Conservation (phyloP, 257 asterid species). For the Scutellaria galericulata region DNA sequence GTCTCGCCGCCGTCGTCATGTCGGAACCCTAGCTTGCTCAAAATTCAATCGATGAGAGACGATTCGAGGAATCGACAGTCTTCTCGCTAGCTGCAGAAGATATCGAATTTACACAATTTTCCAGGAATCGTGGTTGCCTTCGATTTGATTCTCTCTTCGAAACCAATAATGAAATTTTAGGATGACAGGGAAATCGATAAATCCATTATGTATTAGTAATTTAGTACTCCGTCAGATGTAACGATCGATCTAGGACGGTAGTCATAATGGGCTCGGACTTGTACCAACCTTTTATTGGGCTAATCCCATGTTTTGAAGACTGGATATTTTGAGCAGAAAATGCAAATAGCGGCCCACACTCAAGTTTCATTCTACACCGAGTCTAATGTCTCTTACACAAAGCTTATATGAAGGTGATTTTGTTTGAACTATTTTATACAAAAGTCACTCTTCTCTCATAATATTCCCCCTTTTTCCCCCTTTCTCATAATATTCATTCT, state of each 20-base stretch:
- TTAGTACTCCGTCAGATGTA: not conserved
- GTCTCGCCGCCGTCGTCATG: constrained; percentile 97
- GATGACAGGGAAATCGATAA: not conserved
- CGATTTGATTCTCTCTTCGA: constrained; percentile 11
- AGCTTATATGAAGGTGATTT: too few relatives aligned
- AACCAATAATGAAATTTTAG: not conserved
- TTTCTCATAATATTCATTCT: too few relatives aligned
- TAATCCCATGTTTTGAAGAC: too few relatives aligned
- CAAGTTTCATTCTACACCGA: too few relatives aligned
- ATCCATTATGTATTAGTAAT: not conserved
- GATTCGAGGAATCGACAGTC: not conserved
- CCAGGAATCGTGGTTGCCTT: not conserved
- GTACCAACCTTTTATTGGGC: too few relatives aligned
- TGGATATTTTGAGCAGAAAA: too few relatives aligned
- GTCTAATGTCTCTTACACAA: too few relatives aligned
- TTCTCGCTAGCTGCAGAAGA: not conserved
- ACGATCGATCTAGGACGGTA: too few relatives aligned
- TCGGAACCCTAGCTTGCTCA: constrained; percentile 34
- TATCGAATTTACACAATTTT: not conserved
- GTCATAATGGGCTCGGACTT: not conserved
- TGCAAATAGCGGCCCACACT: too few relatives aligned
- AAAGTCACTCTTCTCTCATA: too few relatives aligned
- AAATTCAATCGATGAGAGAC: constrained; percentile 8
- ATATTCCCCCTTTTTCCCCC: too few relatives aligned
- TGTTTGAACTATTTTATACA: too few relatives aligned